Conservation (phyloP, 2,329 filamentous ascomycete genomes). For the Ascochyta viciae-villosae region DNA sequence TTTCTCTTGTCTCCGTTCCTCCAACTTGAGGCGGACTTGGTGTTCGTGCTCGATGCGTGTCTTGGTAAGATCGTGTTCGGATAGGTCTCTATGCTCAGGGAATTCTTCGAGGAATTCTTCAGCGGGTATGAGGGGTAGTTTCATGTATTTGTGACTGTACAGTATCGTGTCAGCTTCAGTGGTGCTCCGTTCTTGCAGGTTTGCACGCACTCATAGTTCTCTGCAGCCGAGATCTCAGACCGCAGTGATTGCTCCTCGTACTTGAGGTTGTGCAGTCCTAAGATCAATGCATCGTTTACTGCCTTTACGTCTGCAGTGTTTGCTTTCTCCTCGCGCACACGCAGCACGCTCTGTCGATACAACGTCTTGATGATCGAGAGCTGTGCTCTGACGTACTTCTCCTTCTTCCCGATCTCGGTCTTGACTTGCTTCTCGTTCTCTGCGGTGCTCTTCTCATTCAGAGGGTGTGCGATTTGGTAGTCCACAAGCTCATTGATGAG, state of each 20-base stretch:
- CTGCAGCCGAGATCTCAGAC: constrained; percentile 88
- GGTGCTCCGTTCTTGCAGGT: background rate
- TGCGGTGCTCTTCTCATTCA: constrained; percentile 23
- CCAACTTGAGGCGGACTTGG: constrained; percentile 80
- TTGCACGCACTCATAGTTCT: constrained; percentile 81
- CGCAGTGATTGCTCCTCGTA: constrained; percentile 93
- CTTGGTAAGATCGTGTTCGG: constrained; percentile 84
- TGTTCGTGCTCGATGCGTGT: constrained; percentile 92
- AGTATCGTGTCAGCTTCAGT: constrained; percentile 20
- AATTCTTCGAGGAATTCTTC: constrained; percentile 81
- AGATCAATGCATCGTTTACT: constrained; percentile 88
- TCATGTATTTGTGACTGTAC: constrained; percentile 81
- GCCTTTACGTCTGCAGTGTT: constrained; percentile 85
- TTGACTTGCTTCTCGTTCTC: constrained; percentile 33
- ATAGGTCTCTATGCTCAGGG: constrained; percentile 74
- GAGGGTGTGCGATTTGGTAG: constrained; percentile 40
- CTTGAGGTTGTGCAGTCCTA: constrained; percentile 93
- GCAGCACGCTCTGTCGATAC: constrained; percentile 81
- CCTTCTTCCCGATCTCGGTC: constrained; percentile 49
- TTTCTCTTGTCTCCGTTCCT: constrained; percentile 75
- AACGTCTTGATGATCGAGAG: constrained; percentile 67
- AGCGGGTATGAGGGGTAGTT: constrained; percentile 81
- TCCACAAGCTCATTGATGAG: constrained; percentile 43
- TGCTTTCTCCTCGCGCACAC: constrained; percentile 84
- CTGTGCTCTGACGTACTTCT: constrained; percentile 80